Evolutionary conservation across 805 yeast genomes (phyloP).

Genomic region (Nakazawaea ishiwadae): DNA sequence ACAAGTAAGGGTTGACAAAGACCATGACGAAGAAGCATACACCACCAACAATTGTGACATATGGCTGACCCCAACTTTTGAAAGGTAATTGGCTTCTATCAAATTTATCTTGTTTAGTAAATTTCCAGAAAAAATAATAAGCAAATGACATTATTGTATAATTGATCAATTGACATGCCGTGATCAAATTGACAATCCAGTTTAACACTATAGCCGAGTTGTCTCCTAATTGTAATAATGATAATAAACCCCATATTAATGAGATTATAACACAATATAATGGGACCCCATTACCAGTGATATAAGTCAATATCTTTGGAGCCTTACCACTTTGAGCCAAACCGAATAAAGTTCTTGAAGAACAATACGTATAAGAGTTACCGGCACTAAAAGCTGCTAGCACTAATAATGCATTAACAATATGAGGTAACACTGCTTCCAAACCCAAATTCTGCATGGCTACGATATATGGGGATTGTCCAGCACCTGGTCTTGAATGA

Average conservation of each 20-base stretch:
- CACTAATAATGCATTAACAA: constrained; percentile 74
- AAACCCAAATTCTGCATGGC: constrained; percentile 73
- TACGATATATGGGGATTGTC: constrained; percentile 76
- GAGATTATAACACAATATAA: constrained; percentile 46
- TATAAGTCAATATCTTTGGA: constrained; percentile 58
- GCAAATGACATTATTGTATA: constrained; percentile 40
- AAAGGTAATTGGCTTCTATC: constrained; percentile 43
- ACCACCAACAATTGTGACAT: constrained; percentile 44
- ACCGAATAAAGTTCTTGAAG: constrained; percentile 64
- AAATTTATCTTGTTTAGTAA: constrained; percentile 36
- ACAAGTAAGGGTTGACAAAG: constrained; percentile 63
- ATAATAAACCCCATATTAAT: constrained; percentile 51
- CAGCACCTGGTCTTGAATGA: constrained; percentile 68
- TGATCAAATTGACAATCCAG: constrained; percentile 42
- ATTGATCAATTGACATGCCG: constrained; percentile 43
- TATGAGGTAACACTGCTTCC: constrained; percentile 55
- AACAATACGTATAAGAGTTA: constrained; percentile 71
- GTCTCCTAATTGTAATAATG: constrained; percentile 49
- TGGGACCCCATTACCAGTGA: constrained; percentile 68
- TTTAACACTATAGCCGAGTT: constrained; percentile 30
- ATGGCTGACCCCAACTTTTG: constrained; percentile 58
- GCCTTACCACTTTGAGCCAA: constrained; percentile 70
- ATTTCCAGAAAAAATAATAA: constrained; percentile 42
- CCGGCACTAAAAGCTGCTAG: constrained; percentile 82
- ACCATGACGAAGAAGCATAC: constrained; percentile 45